Evolutionary conservation across 345 rosid genomes (phyloP).

Genomic region (Arabis alpina): DNA sequence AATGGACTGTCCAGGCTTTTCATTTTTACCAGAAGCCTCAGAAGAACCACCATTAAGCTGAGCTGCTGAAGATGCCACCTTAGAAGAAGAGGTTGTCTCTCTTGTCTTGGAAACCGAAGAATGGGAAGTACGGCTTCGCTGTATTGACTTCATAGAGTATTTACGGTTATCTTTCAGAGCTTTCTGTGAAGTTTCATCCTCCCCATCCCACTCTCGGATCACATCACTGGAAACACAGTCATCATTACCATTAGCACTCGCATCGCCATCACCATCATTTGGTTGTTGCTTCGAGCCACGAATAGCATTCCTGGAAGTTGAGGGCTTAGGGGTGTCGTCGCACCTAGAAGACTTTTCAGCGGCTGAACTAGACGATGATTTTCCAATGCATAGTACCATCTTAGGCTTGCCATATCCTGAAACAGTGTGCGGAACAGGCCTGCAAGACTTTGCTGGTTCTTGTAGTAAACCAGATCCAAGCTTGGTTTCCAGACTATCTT

Average conservation of each 20-base stretch:
- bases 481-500: conserved; percentile 48
- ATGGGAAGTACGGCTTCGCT: conserved; percentile 61
- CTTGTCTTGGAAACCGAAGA: conserved; percentile 61
- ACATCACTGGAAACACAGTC: conserved; percentile 53
- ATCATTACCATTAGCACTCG: conserved; percentile 39
- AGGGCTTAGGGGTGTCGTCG: conserved; percentile 50
- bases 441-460: conserved; percentile 49
- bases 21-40: conserved; percentile 60
- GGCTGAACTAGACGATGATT: conserved; percentile 51
- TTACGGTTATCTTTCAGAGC: conserved; percentile 51
- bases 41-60: conserved; percentile 54
- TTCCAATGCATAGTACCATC: conserved; percentile 53
- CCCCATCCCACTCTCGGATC: conserved; percentile 51
- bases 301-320: conserved; percentile 51
- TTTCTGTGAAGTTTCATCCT: conserved; percentile 48
- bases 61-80: conserved; percentile 54
- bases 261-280: conserved; percentile 42
- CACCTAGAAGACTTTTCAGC: conserved; percentile 47
- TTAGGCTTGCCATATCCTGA: conserved; percentile 48
- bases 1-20: conserved; percentile 60
- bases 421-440: conserved; percentile 42
- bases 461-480: conserved; percentile 43
- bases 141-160: conserved; percentile 50
- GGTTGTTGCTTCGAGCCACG: conserved; percentile 48
- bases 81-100: conserved; percentile 53